phyloP scores from a whole-genome alignment of 2,329 filamentous ascomycete species.

The Aspergillus pseudotamarii region DNA sequence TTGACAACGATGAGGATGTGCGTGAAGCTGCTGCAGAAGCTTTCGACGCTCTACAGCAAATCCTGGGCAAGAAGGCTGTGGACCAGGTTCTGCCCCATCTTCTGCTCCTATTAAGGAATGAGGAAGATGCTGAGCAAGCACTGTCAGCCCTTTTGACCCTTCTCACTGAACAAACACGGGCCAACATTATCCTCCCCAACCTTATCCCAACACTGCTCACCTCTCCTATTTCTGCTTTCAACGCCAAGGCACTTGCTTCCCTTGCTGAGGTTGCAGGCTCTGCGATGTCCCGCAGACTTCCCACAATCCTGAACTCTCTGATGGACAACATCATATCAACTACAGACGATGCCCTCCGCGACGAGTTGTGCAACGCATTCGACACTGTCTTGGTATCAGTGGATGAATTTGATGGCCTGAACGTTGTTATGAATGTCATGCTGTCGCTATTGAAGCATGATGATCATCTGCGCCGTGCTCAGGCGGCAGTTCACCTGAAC shows the following conservation, averaged over 20 bases:
- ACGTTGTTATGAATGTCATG: conserved; percentile 93
- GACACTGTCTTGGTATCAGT: conserved; percentile 89
- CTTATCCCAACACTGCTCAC: conserved; percentile 90
- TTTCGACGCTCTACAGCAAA: conserved; percentile 91
- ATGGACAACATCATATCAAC: conserved; percentile 84
- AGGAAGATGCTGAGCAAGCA: conserved; percentile 87
- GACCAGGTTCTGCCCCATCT: conserved; percentile 94
- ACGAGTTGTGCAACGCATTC: conserved; percentile 78
- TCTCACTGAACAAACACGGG: conserved; percentile 88
- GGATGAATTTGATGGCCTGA: conserved; percentile 93
- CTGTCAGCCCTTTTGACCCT: conserved; percentile 89
- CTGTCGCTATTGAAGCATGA: conserved; percentile 86
- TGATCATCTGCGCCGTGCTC: conserved; percentile 80
- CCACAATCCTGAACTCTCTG: conserved; percentile 86
- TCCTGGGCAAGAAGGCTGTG: conserved; percentile 89
- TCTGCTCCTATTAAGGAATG: conserved; percentile 82
- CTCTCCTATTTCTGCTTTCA: conserved; percentile 89
- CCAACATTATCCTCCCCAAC: conserved; percentile 95
- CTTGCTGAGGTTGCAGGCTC: conserved; percentile 87
- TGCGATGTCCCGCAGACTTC: conserved; percentile 87
- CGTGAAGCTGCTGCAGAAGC: conserved; percentile 95
- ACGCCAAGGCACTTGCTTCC: conserved; percentile 90
- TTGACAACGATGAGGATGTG: conserved; percentile 86
- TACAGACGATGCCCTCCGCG: conserved; percentile 71
- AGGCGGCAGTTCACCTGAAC: conserved; percentile 76